Evolutionary conservation across 2,329 filamentous ascomycete species (phyloP), one percentile per base, ranked within the genome.

Genomic region (Zasmidium citrigriseum): DNA sequence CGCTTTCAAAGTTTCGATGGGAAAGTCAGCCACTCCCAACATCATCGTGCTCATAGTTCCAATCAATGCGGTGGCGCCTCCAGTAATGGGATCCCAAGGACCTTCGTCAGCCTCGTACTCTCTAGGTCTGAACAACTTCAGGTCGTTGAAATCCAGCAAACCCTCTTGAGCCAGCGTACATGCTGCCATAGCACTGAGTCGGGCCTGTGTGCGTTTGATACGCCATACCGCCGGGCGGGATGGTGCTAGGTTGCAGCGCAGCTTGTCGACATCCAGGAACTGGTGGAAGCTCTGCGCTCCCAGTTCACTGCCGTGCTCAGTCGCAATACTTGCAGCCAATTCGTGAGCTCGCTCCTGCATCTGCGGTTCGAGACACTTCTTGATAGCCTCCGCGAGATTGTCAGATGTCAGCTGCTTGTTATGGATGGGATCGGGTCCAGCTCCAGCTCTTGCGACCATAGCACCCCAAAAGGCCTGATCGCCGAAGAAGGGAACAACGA

Each of bases 51-150:
- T 87, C 48, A 95, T 80, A n/a, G 93, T 93, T 4, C 89, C 89
- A n/a, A 96, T 78, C 0, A 97, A 76, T 0, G 92, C 90, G 46
- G 86, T 85, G 0, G 91, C 87, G 16, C 86, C 89, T 20, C 90
- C 91, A 14, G 89, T 87, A 22, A 96, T 84, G 0, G 91, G 91
- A 64, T 95, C 91, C 68, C 84, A 86, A 0, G 91, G 91, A 46
- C 92, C 89, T 27, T 89, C 85, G 58, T 91, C 89, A 0, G 89
- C 90, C 63, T 89, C 86, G 72, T 93, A 91, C 71, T 96, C 90
- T 59, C 76, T 72, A 9, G 82, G 67, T 24, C 83, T 61, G 60
- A 68, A 91, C 83, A 93, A 74, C 68, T 91, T 91, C 20, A 95
- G 73, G 65, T 93, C 86, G 0, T 85, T 82, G 65, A 90, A 89